Conservation (phyloP, 148 eudicot species). For the Amaranthus cruentus region DNA sequence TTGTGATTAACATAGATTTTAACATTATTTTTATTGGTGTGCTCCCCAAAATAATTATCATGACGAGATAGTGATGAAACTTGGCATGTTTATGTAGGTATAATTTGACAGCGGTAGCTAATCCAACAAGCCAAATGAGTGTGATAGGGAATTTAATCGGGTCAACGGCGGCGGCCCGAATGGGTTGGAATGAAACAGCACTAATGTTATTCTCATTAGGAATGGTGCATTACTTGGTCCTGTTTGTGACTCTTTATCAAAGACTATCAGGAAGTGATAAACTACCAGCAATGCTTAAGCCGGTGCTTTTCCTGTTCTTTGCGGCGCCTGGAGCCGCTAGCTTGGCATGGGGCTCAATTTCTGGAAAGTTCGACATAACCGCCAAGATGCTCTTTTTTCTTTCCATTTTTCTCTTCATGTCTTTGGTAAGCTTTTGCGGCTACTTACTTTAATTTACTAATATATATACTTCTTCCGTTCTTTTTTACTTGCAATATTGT, state of each 20-base stretch:
- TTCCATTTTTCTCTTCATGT: constrained; percentile 41
- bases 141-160: constrained; percentile 44
- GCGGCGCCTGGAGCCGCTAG: constrained; percentile 45
- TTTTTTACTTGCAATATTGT: too few species aligned
- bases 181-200: constrained; percentile 46
- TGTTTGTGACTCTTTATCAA: constrained; percentile 47
- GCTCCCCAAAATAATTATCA: too few species aligned
- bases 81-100: constrained; percentile 20
- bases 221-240: constrained; percentile 37
- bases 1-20: too few species aligned
- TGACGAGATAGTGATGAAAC: too few species aligned
- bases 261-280: constrained; percentile 22
- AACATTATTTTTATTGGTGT: too few species aligned
- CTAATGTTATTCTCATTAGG: constrained; percentile 40
- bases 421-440: constrained; percentile 33
- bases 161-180: constrained; percentile 32
- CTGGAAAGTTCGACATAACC: constrained; percentile 30
- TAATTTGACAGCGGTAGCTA: constrained; percentile 35
- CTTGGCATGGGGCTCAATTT: constrained; percentile 40
- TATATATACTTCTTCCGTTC: too few species aligned
- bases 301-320: constrained; percentile 45
- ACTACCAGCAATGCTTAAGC: constrained; percentile 31
- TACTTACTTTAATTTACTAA: not conserved
- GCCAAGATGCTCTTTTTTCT: constrained; percentile 50
- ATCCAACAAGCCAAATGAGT: constrained; percentile 44